phyloP scores from a whole-genome alignment of 164 flowering plant genomes.

The Santalum album region DNA sequence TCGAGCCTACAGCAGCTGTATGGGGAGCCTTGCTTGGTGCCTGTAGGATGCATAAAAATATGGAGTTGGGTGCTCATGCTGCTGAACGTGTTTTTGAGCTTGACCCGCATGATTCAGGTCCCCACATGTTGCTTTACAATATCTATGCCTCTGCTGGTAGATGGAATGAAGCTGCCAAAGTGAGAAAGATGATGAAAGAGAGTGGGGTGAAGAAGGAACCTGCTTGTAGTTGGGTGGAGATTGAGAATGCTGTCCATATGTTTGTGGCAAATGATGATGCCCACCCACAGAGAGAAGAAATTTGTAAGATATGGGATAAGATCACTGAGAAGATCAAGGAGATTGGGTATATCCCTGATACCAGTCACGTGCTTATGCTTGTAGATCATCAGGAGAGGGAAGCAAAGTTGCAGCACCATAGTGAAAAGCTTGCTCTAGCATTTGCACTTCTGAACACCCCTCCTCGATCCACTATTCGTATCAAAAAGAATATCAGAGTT shows the following conservation, averaged over 20 bases:
- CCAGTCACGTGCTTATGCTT: slow-evolving; percentile 45
- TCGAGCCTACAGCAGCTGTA: slow-evolving; percentile 47
- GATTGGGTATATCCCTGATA: slow-evolving; percentile 53
- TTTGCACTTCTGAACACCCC: slow-evolving; percentile 53
- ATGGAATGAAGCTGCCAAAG: slow-evolving; percentile 46
- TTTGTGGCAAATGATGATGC: slow-evolving; percentile 51
- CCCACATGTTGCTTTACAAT: slow-evolving; percentile 47
- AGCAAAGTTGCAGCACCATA: slow-evolving; percentile 45
- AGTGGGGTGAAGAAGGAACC: slow-evolving; percentile 59
- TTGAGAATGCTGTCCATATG: slow-evolving; percentile 45
- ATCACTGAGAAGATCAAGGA: slow-evolving; percentile 32
- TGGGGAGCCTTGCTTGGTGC: slow-evolving; percentile 71
- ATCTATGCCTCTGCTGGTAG: slow-evolving; percentile 60
- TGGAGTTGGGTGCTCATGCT: slow-evolving; percentile 52
- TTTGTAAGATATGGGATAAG: slow-evolving; percentile 37
- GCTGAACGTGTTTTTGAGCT: slow-evolving; percentile 58
- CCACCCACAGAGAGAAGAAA: slow-evolving; percentile 42
- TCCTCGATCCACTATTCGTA: slow-evolving; percentile 34
- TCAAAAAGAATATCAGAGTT: slow-evolving; percentile 57
- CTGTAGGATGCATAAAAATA: slow-evolving; percentile 57
- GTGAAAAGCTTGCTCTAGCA: slow-evolving; percentile 64
- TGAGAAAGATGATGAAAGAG: slow-evolving; percentile 48
- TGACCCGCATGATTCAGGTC: slow-evolving; percentile 56
- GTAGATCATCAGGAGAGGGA: slow-evolving; percentile 51
- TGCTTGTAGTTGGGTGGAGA: slow-evolving; percentile 73